These are phyloP conservation scores for Mortierella sp. DNA, from an alignment of 371 early-diverging fungal species.

Conservation along the genomic window DNA sequence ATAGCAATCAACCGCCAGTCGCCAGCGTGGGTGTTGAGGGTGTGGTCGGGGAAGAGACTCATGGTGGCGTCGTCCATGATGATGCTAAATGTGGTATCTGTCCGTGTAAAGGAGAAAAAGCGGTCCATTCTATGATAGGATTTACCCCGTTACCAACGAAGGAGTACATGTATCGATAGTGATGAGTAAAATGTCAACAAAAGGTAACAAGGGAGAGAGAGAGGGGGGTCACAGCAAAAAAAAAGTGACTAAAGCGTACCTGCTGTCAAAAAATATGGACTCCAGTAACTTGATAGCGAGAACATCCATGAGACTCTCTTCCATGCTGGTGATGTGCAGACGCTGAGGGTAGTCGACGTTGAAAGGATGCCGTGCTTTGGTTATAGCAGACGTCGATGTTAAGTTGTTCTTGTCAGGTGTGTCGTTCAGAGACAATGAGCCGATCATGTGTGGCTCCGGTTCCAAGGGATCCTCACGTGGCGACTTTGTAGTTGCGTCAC, in stretches of 20 bases:
- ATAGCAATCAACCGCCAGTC: constrained; percentile 52
- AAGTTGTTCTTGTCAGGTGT: neutral
- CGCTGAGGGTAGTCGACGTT: constrained; percentile 28
- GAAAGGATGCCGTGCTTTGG: constrained; percentile 22
- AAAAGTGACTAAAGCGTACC: constrained; percentile 10
- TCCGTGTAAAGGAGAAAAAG: constrained; percentile 53
- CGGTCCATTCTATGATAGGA: constrained; percentile 31
- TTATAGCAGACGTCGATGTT: neutral
- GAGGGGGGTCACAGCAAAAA: neutral
- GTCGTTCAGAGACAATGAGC: constrained; percentile 23
- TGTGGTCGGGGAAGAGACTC: constrained; percentile 48
- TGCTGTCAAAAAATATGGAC: constrained; percentile 49
- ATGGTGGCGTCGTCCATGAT: constrained; percentile 54
- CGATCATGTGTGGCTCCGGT: constrained; percentile 32
- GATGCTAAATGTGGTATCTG: constrained; percentile 51
- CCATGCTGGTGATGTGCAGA: constrained; percentile 51
- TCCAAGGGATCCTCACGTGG: neutral
- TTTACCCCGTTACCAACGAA: neutral
- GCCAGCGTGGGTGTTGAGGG: constrained; percentile 52
- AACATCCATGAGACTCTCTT: constrained; percentile 39
- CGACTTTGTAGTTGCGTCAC: neutral
- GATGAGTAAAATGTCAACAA: no score
- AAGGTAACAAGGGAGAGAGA: neutral
- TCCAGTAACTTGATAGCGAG: constrained; percentile 8
- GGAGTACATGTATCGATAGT: neutral